Conservation (phyloP, 73 alveolate genomes). For the Stentor coeruleus region DNA sequence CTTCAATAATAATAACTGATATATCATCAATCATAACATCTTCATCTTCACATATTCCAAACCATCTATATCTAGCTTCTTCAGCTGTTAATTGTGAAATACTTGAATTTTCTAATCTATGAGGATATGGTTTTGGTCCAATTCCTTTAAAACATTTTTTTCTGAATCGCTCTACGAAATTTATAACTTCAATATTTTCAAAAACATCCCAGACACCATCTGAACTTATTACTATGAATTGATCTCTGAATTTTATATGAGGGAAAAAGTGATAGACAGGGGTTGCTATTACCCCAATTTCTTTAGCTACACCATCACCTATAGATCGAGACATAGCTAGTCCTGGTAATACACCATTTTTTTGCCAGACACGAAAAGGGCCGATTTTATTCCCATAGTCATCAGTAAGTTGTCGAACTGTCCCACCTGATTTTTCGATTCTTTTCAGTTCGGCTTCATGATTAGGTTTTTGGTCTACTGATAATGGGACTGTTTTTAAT, state of each 20-base stretch:
- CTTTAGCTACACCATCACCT: slow-evolving; percentile 48
- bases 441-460: slow-evolving; percentile 35
- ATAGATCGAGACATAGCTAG: slow-evolving; percentile 53
- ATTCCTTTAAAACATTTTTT: background rate
- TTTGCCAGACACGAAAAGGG: slow-evolving; percentile 43
- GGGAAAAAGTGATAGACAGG: slow-evolving; percentile 33
- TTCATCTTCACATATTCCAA: slow-evolving; percentile 17
- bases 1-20: slow-evolving; percentile 10
- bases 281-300: slow-evolving; percentile 50
- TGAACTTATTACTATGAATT: slow-evolving; percentile 30
- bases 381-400: slow-evolving; percentile 50
- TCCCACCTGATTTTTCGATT: slow-evolving; percentile 40
- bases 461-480: slow-evolving; percentile 32
- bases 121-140: background rate
- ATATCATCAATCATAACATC: slow-evolving; percentile 31
- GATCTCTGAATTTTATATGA: background rate
- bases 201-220: slow-evolving; percentile 57
- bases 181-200: background rate
- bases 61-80: slow-evolving; percentile 28
- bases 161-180: slow-evolving; percentile 27
- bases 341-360: slow-evolving; percentile 44
- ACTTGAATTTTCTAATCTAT: slow-evolving; percentile 16
- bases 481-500: background rate
- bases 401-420: slow-evolving; percentile 38
- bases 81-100: slow-evolving; percentile 1